Percentiles rank a stretch among this genome's conserved stretches.
phyloP scores from a whole-genome alignment of 1,284 basidiomycete genomes.

The Leccinum angustisporum region DNA sequence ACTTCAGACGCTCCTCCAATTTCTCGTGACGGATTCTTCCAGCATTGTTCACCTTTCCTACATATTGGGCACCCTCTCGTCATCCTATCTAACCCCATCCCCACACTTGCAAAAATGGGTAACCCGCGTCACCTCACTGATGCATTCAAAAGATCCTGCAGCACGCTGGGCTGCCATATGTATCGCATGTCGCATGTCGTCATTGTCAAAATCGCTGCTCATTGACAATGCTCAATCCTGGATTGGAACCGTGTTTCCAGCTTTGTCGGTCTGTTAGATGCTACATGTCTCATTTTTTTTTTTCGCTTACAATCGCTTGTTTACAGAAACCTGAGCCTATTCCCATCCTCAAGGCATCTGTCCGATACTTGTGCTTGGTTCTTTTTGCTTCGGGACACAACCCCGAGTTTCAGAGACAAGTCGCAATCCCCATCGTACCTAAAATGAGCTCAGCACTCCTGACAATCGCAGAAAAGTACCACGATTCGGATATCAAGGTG shows the following conservation, averaged over 20 bases:
- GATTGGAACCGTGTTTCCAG: conserved; percentile 61
- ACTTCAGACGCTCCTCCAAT: conserved; percentile 65
- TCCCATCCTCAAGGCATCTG: conserved; percentile 56
- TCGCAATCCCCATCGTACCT: conserved; percentile 65
- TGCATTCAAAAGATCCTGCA: conserved; percentile 70
- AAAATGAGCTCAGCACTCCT: conserved; percentile 66
- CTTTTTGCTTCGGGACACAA: conserved; percentile 57
- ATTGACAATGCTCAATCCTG: conserved; percentile 70
- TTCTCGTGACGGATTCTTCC: conserved; percentile 64
- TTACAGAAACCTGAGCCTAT: conserved; percentile 64
- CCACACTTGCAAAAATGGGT: conserved; percentile 72
- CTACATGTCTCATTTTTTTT: conserved; percentile 21
- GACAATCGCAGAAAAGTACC: conserved; percentile 50
- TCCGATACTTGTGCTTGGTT: conserved; percentile 59
- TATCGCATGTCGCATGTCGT: conserved; percentile 63
- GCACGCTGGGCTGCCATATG: conserved; percentile 76
- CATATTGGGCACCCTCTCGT: conserved; percentile 51
- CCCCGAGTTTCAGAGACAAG: conserved; percentile 75
- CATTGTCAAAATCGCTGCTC: conserved; percentile 56
- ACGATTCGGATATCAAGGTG: conserved; percentile 50
- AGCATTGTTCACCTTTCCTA: conserved; percentile 58
- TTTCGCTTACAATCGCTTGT: conserved; percentile 17
- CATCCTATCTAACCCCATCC: conserved; percentile 55
- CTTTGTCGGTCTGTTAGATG: conserved; percentile 59
- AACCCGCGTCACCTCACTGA: conserved; percentile 62